These are phyloP conservation scores for Piper betle DNA, from an alignment of 164 flowering plant species.

Conservation along the genomic window DNA sequence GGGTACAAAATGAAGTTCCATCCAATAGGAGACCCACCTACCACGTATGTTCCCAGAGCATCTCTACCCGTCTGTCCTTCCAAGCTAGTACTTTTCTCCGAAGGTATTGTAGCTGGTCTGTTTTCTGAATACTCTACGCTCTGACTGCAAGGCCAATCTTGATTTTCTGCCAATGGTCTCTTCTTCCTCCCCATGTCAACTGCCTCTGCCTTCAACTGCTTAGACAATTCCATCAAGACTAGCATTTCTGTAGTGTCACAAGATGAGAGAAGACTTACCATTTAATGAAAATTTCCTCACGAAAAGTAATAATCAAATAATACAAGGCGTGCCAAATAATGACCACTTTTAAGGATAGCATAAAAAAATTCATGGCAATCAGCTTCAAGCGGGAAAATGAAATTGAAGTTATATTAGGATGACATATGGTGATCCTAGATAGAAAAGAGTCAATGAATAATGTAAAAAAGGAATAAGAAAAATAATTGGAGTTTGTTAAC, in stretches of 20 bases:
- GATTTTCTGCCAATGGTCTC: constrained; percentile 11
- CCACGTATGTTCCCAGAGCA: constrained; percentile 23
- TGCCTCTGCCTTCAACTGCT: constrained; percentile 25
- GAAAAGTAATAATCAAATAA: not conserved
- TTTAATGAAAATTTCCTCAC: not conserved
- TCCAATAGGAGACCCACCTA: constrained; percentile 83
- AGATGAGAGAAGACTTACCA: not conserved
- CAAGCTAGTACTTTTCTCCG: not conserved
- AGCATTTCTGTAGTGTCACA: constrained; percentile 38
- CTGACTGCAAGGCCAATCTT: constrained; percentile 4
- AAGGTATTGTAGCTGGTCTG: not conserved
- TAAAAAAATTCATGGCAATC: not conserved
- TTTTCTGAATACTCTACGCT: not conserved
- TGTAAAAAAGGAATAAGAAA: not conserved
- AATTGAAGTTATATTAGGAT: not conserved
- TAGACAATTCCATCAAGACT: constrained; percentile 38
- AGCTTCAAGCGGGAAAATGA: not conserved
- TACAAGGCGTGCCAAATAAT: not conserved
- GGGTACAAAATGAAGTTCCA: constrained; percentile 63
- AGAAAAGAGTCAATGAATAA: not conserved
- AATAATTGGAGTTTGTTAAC: constrained; percentile 10
- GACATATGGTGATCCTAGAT: not conserved
- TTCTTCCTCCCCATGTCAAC: constrained; percentile 12
- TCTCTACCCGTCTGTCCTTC: not conserved
- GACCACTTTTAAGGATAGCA: not conserved